Conservation (phyloP, 1,284 basidiomycete species). For the Hortiboletus rubellus region DNA sequence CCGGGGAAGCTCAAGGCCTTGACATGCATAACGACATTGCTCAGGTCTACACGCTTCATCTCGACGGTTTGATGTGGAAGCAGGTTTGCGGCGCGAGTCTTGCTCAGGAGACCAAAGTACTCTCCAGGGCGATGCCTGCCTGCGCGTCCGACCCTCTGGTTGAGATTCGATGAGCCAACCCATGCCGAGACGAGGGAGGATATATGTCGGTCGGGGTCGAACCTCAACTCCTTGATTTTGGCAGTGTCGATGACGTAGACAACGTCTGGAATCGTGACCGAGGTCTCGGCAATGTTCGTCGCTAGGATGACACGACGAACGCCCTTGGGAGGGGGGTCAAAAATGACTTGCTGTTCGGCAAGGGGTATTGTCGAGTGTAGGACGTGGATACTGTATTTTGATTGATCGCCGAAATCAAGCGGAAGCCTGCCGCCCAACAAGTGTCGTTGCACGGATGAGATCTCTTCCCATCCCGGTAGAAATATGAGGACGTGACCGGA, state of each 20-base stretch:
- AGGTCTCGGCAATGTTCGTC: slow-evolving; percentile 97
- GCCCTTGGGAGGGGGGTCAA: slow-evolving; percentile 75
- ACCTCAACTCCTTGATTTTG: slow-evolving; percentile 91
- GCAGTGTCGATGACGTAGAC: slow-evolving; percentile 93
- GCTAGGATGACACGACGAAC: slow-evolving; percentile 88
- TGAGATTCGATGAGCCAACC: slow-evolving; percentile 92
- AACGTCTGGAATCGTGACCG: slow-evolving; percentile 94
- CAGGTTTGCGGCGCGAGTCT: slow-evolving; percentile 61
- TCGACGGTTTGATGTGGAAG: slow-evolving; percentile 90
- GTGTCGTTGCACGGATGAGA: slow-evolving; percentile 73
- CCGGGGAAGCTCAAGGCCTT: slow-evolving; percentile 94
- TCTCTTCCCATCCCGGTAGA: slow-evolving; percentile 92
- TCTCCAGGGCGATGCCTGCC: slow-evolving; percentile 91
- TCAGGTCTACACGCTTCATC: slow-evolving; percentile 93
- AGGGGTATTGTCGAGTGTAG: slow-evolving; percentile 92
- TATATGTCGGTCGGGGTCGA: slow-evolving; percentile 87
- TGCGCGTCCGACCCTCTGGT: slow-evolving; percentile 92
- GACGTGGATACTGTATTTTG: slow-evolving; percentile 77
- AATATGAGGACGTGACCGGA: slow-evolving; percentile 94
- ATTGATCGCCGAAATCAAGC: slow-evolving; percentile 60
- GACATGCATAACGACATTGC: slow-evolving; percentile 94
- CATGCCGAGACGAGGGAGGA: slow-evolving; percentile 87
- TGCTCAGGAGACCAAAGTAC: slow-evolving; percentile 86
- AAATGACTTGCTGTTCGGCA: slow-evolving; percentile 88
- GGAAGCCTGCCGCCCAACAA: slow-evolving; percentile 63